Conservation (phyloP, 2,329 filamentous ascomycete genomes). For the Clonostachys chloroleuca region DNA sequence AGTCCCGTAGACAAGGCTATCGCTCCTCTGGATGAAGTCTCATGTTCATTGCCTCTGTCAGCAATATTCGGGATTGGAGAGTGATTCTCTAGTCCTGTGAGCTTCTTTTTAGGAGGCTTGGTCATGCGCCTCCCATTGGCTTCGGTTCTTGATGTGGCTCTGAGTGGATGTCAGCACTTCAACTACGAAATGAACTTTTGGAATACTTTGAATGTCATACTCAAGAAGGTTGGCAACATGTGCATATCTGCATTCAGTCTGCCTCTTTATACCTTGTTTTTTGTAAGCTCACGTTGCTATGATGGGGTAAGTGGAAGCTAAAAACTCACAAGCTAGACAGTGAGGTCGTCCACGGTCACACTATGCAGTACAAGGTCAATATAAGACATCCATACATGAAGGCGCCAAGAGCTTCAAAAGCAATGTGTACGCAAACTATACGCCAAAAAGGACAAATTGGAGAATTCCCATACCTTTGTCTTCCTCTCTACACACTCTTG, state of each 20-base stretch:
- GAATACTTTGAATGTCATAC: constrained; percentile 35
- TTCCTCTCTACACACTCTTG: constrained; percentile 78
- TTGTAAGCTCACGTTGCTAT: constrained; percentile 8
- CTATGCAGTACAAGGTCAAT: constrained; percentile 28
- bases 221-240: constrained; percentile 73
- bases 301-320: background rate
- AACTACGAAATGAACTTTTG: background rate
- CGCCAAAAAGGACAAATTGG: background rate
- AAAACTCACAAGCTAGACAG: constrained; percentile 56
- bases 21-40: constrained; percentile 43
- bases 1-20: constrained; percentile 55
- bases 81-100: constrained; percentile 18
- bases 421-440: background rate
- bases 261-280: constrained; percentile 64
- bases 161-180: constrained; percentile 17
- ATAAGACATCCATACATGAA: background rate
- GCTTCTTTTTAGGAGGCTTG: constrained; percentile 51
- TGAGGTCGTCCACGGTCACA: constrained; percentile 71
- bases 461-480: constrained; percentile 58
- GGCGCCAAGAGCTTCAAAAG: background rate
- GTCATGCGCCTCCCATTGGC: constrained; percentile 52
- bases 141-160: constrained; percentile 52
- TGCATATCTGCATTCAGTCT: constrained; percentile 72
- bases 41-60: constrained; percentile 43
- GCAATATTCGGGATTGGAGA: constrained; percentile 49